Evolutionary conservation across 306 rosid genomes (phyloP).

Genomic region (Cucurbita maxima): DNA sequence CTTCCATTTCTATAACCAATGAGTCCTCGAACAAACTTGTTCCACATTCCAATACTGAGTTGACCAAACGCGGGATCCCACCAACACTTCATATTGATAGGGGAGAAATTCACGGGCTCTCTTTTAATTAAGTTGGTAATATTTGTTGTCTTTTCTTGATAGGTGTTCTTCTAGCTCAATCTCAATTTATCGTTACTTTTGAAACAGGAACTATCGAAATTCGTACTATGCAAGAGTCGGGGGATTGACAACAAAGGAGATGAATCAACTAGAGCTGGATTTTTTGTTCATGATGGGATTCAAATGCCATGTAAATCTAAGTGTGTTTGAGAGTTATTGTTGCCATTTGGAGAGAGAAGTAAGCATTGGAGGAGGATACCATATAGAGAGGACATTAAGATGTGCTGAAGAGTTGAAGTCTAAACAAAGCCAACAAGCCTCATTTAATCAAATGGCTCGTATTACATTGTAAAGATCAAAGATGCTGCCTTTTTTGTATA

Average conservation of each 20-base stretch:
- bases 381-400: conserved; percentile 62
- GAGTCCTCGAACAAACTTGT: too few relatives aligned
- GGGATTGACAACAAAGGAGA: conserved; percentile 53
- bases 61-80: too few relatives aligned
- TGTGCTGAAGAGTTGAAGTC: conserved; percentile 80
- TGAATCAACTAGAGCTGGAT: conserved; percentile 69
- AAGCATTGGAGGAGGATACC: conserved; percentile 87
- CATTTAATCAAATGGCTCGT: conserved; percentile 41
- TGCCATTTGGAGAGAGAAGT: conserved; percentile 91
- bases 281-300: conserved; percentile 85
- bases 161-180: too few relatives aligned
- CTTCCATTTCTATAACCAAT: too few relatives aligned
- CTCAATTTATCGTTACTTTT: too few relatives aligned
- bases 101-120: too few relatives aligned
- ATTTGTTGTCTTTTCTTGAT: too few relatives aligned
- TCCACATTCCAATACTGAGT: too few relatives aligned
- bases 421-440: conserved; percentile 29
- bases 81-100: too few relatives aligned
- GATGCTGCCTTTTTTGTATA: not conserved
- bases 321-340: conserved; percentile 95
- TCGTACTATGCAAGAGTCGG: conserved; percentile 90
- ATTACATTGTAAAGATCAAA: conserved; percentile 32
- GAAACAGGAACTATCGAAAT: conserved; percentile 67
- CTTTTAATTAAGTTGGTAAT: too few relatives aligned
- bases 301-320: conserved; percentile 84